Evolutionary conservation across 805 yeast genomes (phyloP).

Genomic region (Barnettozyma salicaria): DNA sequence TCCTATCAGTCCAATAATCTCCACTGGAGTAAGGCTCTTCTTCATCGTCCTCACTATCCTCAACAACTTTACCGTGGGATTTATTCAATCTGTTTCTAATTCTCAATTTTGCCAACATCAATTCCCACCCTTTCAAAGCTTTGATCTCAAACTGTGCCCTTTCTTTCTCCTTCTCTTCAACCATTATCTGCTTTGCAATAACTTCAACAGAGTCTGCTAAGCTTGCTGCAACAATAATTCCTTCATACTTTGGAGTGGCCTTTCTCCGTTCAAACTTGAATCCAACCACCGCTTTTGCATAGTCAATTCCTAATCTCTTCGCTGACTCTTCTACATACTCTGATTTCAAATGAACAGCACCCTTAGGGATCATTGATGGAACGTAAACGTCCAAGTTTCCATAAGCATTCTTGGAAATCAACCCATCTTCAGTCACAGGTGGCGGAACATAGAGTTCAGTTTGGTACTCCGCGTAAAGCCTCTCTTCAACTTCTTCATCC

Average conservation of each 20-base stretch:
- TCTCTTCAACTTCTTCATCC: slow-evolving; percentile 45
- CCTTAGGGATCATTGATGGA: slow-evolving; percentile 76
- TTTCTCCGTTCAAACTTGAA: slow-evolving; percentile 60
- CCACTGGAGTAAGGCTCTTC: slow-evolving; percentile 14
- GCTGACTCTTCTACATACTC: slow-evolving; percentile 66
- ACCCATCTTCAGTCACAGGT: slow-evolving; percentile 48
- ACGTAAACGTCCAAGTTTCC: slow-evolving; percentile 82
- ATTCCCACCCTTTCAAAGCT: slow-evolving; percentile 43
- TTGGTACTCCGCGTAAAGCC: slow-evolving; percentile 73
- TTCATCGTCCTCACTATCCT: slow-evolving; percentile 8
- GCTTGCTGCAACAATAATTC: slow-evolving; percentile 66
- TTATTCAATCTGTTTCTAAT: slow-evolving; percentile 38
- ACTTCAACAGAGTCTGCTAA: slow-evolving; percentile 52
- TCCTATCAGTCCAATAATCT: too few relatives aligned
- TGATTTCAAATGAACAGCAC: slow-evolving; percentile 57
- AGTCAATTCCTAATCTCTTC: slow-evolving; percentile 60
- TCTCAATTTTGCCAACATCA: slow-evolving; percentile 37
- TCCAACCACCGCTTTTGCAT: slow-evolving; percentile 81
- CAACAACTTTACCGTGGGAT: slow-evolving; percentile 36
- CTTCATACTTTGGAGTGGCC: slow-evolving; percentile 63
- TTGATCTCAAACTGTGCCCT: slow-evolving; percentile 39
- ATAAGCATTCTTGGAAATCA: slow-evolving; percentile 65
- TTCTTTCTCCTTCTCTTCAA: slow-evolving; percentile 37
- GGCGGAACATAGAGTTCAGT: slow-evolving; percentile 68
- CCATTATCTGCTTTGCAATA: slow-evolving; percentile 43